A percentile compares a stretch with the other conserved stretches of the same genome.
Evolutionary conservation across 495 filamentous ascomycete species (phyloP).

Genomic region (Neohortaea acidophila): DNA sequence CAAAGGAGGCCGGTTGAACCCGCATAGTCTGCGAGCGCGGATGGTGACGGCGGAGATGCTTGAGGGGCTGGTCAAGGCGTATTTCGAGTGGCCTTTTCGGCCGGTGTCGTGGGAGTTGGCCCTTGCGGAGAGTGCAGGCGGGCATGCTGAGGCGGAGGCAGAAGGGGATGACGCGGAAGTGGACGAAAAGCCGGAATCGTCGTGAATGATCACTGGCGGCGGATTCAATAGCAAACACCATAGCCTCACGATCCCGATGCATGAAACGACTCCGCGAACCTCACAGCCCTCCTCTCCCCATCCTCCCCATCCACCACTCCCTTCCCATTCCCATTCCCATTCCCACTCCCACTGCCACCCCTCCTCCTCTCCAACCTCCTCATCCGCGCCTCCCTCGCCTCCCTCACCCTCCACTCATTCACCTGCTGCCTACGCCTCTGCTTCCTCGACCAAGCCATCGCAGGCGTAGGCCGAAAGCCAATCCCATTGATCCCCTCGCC

Average conservation of each 20-base stretch:
- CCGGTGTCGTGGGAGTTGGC: conserved; percentile 14
- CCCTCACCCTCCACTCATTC: conserved; percentile 64
- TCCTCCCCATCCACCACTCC: conserved; percentile 2
- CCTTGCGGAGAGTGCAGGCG: conserved; percentile 1
- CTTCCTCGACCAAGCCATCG: conserved; percentile 59
- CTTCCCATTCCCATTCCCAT: neutral
- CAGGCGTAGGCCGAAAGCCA: conserved; percentile 77
- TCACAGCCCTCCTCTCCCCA: neutral
- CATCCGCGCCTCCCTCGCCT: conserved; percentile 61
- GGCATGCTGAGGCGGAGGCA: neutral
- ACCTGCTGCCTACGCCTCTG: conserved; percentile 70
- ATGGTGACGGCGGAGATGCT: conserved; percentile 25
- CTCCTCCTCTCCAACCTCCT: conserved; percentile 10
- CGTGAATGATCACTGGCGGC: too few relatives aligned
- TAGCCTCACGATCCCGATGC: too few relatives aligned
- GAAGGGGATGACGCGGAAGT: neutral
- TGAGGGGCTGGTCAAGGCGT: conserved; percentile 22
- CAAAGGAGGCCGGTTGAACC: conserved; percentile 23
- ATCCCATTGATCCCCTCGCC: conserved; percentile 50
- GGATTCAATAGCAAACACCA: too few relatives aligned
- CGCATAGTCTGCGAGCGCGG: conserved; percentile 19
- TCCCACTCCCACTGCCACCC: neutral
- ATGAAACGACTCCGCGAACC: neutral
- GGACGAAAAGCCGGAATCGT: neutral
- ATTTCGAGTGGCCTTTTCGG: conserved; percentile 27